These are phyloP conservation scores for Salix koriyanagi DNA, from an alignment of 345 rosid species.

Conservation along the genomic window DNA sequence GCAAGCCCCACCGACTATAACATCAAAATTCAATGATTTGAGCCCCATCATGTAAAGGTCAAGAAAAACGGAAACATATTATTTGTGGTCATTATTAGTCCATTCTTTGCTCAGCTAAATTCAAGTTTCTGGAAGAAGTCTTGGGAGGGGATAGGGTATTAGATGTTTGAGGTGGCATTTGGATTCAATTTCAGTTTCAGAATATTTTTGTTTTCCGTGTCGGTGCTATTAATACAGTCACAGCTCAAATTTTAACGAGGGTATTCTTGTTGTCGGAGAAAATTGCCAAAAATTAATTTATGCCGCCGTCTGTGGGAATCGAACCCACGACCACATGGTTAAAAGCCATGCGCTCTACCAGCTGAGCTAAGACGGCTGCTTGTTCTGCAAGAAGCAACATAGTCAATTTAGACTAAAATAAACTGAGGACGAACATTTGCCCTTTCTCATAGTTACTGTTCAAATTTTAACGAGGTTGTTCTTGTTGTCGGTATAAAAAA, in stretches of 20 bases:
- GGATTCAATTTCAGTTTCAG: slow-evolving; percentile 1
- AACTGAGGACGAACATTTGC: no score
- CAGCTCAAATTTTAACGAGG: background rate
- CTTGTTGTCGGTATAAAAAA: no score
- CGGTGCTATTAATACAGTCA: no score
- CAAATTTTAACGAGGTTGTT: no score
- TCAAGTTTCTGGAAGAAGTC: background rate
- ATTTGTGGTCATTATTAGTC: background rate
- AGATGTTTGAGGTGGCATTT: slow-evolving; percentile 14
- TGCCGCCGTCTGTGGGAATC: slow-evolving; percentile 57
- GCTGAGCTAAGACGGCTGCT: slow-evolving; percentile 58
- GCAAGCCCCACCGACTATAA: background rate
- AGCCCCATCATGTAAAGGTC: background rate
- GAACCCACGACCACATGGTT: slow-evolving; percentile 73
- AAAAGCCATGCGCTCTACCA: slow-evolving; percentile 73
- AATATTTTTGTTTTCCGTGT: no score
- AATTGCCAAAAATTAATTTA: background rate
- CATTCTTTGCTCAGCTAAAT: background rate
- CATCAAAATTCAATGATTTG: background rate
- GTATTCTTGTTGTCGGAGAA: background rate
- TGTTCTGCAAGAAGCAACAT: no score
- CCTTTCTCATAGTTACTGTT: background rate
- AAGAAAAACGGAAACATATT: background rate
- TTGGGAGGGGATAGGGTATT: background rate
- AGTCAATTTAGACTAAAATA: no score